Percentiles rank a stretch among this genome's conserved stretches.
phyloP scores from a whole-genome alignment of 1,284 basidiomycete species.

The Ustilago vetiveriae region DNA sequence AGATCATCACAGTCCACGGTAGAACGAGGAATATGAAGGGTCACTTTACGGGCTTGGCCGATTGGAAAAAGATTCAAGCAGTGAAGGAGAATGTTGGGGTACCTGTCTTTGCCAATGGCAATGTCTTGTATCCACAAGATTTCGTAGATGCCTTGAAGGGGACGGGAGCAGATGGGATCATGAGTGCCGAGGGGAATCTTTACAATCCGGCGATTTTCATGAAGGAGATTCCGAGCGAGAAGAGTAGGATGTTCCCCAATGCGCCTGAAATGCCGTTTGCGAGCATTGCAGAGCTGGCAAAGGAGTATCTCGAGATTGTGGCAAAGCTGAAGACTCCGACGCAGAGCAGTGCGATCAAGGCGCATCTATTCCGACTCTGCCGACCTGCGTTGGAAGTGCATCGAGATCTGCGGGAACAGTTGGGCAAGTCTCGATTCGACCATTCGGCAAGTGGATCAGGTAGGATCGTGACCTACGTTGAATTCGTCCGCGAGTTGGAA shows the following conservation, averaged over 20 bases:
- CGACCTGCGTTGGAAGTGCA: slow-evolving; percentile 79
- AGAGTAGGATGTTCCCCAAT: slow-evolving; percentile 32
- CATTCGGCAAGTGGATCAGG: slow-evolving; percentile 67
- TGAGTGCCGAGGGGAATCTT: slow-evolving; percentile 94
- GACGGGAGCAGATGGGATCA: slow-evolving; percentile 89
- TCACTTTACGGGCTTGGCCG: slow-evolving; percentile 78
- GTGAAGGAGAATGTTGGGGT: slow-evolving; percentile 87
- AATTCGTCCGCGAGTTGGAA: slow-evolving; percentile 76
- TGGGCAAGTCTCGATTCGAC: slow-evolving; percentile 71
- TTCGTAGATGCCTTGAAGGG: slow-evolving; percentile 78
- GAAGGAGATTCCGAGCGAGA: slow-evolving; percentile 1
- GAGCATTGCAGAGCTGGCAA: slow-evolving; percentile 75
- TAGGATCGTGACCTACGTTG: slow-evolving; percentile 72
- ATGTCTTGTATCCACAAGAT: slow-evolving; percentile 85
- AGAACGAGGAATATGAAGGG: slow-evolving; percentile 91
- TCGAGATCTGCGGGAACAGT: slow-evolving; percentile 76
- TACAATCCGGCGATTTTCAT: slow-evolving; percentile 89
- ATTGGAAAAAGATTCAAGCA: slow-evolving; percentile 81
- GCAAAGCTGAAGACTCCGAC: slow-evolving; percentile 78
- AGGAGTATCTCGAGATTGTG: slow-evolving; percentile 88
- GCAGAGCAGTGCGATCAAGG: slow-evolving; percentile 80
- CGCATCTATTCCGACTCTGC: slow-evolving; percentile 91
- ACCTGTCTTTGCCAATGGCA: slow-evolving; percentile 98
- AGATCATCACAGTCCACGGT: slow-evolving; percentile 93
- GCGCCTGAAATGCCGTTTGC: slow-evolving; percentile 70